These are phyloP conservation scores for Colletotrichum ledebouriae DNA, from an alignment of 2,329 filamentous ascomycete species.

Conservation along the genomic window DNA sequence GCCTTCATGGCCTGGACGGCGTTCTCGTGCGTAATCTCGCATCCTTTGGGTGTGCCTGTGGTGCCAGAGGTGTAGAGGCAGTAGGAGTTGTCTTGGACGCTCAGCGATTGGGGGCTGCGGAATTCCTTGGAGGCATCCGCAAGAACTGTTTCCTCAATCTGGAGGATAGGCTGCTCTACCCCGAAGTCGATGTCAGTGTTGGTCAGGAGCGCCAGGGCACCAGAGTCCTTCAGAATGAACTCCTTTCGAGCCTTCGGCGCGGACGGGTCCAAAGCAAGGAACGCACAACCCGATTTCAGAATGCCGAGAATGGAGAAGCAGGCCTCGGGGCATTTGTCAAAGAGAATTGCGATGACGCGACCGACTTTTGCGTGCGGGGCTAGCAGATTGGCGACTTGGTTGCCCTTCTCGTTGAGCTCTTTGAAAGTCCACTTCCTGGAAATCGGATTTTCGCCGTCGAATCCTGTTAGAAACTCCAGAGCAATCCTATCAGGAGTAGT, in stretches of 20 bases:
- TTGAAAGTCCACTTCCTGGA: constrained; percentile 78
- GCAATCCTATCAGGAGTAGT: constrained; percentile 72
- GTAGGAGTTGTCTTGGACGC: constrained; percentile 74
- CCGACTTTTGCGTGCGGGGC: constrained; percentile 64
- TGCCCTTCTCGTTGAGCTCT: constrained; percentile 79
- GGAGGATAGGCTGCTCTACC: constrained; percentile 50
- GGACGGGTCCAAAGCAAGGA: constrained; percentile 82
- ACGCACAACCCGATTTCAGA: constrained; percentile 84
- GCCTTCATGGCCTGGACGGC: constrained; percentile 90
- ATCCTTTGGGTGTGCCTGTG: constrained; percentile 88
- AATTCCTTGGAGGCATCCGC: constrained; percentile 35
- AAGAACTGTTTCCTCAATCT: constrained; percentile 51
- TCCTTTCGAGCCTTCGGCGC: constrained; percentile 80
- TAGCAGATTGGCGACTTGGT: constrained; percentile 78
- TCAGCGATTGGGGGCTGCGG: constrained; percentile 47
- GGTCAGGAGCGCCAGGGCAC: constrained; percentile 73
- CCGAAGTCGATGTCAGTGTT: constrained; percentile 55
- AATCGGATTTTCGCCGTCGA: constrained; percentile 60
- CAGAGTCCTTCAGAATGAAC: constrained; percentile 83
- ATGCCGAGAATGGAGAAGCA: constrained; percentile 87
- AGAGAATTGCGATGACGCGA: constrained; percentile 79
- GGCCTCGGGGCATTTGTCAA: constrained; percentile 87
- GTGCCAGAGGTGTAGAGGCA: constrained; percentile 91
- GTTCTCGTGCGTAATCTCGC: constrained; percentile 89
- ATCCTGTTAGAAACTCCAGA: constrained; percentile 78